Evolutionary conservation across 768 basidiomycete species (phyloP).

Genomic region (Flagelloscypha sp.): DNA sequence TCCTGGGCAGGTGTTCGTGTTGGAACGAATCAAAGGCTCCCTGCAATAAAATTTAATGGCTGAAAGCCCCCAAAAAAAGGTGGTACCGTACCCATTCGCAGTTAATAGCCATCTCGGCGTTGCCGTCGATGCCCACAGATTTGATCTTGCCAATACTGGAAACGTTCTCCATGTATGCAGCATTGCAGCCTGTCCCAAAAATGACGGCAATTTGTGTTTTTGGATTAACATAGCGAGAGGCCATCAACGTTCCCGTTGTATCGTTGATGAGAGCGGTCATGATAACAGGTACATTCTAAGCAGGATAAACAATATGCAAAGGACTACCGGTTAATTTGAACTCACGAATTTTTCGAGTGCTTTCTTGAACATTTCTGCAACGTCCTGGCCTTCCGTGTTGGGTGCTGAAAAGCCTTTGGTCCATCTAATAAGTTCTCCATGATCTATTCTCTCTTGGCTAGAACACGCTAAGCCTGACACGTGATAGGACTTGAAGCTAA

Average conservation of each 20-base stretch:
- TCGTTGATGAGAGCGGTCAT: constrained; percentile 92
- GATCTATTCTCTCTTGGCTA: constrained; percentile 91
- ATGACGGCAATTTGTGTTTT: constrained; percentile 90
- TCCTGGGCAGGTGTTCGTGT: constrained; percentile 90
- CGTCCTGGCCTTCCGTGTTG: constrained; percentile 89
- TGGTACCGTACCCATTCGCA: constrained; percentile 77
- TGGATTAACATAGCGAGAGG: constrained; percentile 92
- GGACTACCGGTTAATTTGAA: constrained; percentile 9
- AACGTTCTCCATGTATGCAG: constrained; percentile 93
- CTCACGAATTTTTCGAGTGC: constrained; percentile 72
- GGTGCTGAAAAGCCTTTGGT: constrained; percentile 96
- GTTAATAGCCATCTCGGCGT: constrained; percentile 85
- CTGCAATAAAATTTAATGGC: constrained; percentile 33
- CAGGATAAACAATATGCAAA: neutral
- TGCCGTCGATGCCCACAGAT: constrained; percentile 55
- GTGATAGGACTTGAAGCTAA: neutral
- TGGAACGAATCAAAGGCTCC: constrained; percentile 96
- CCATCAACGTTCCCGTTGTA: constrained; percentile 95
- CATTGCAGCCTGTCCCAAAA: constrained; percentile 97
- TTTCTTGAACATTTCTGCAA: constrained; percentile 86
- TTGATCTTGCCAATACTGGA: constrained; percentile 80
- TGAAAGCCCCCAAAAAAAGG: neutral
- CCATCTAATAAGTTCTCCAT: constrained; percentile 93
- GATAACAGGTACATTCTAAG: constrained; percentile 72
- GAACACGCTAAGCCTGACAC: neutral